Conservation (phyloP, 768 basidiomycete genomes). For the Hygrophoropsis aurantiaca region DNA sequence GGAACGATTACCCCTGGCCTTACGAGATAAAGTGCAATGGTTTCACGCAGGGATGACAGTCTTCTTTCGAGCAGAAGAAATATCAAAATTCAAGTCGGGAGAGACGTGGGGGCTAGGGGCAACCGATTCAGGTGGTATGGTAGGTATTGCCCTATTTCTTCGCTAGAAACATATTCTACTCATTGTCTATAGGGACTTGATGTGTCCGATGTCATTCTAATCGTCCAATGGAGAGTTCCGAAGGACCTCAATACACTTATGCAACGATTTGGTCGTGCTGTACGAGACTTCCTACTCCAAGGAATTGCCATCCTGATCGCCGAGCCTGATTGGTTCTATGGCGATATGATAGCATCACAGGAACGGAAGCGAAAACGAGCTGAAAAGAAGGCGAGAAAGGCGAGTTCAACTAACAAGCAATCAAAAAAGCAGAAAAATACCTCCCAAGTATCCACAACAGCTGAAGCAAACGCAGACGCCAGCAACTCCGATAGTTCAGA, state of each 20-base stretch:
- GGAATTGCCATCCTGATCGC: conserved; percentile 23
- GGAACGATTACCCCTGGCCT: conserved; percentile 5
- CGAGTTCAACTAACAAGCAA: no score
- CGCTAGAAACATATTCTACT: not conserved
- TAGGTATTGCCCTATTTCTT: conserved; percentile 14
- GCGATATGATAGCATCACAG: no score
- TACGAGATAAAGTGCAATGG: conserved; percentile 18
- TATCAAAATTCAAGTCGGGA: conserved; percentile 7
- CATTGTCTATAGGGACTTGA: no score
- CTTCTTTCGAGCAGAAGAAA: conserved; percentile 13
- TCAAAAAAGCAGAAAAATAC: no score
- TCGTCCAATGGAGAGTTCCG: conserved; percentile 10
- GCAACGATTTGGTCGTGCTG: conserved; percentile 35
- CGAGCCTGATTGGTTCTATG: conserved; percentile 23
- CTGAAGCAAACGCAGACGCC: no score
- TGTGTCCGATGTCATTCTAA: conserved; percentile 3
- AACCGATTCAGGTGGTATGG: conserved; percentile 39
- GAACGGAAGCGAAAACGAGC: no score
- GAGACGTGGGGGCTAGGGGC: conserved; percentile 23
- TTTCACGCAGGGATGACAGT: conserved; percentile 27
- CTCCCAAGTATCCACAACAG: no score
- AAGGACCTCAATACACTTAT: conserved; percentile 22
- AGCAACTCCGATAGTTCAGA: no score
- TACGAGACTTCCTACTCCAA: not conserved
- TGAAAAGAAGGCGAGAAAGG: no score